Evolutionary conservation across 176 grass and related monocot species (phyloP), one percentile per base, ranked within the genome.

Genomic region (Musa beccarii): DNA sequence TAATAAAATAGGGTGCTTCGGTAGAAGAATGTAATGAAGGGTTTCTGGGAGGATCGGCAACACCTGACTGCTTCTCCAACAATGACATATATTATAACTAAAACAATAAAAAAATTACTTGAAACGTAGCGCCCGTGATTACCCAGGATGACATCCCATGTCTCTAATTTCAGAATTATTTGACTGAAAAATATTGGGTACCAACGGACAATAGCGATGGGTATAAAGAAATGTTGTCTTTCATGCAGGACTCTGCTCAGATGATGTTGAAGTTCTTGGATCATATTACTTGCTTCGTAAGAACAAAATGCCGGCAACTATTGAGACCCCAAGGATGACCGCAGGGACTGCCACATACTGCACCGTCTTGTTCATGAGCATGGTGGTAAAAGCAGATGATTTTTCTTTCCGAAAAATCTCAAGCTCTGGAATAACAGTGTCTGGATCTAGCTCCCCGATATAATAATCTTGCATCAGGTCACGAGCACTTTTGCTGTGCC

Each of bases 381-480:
- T 82, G 78, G 68, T 85, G 68, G 50, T 76, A 11, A 86, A 75
- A 68, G 71, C 74, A 21, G 13, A 72, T 23, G 85, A 79, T 83
- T 83, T 63, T 15, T 89, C 83, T 79, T 87, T 89, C 81, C 66
- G 81, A 72, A 86, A 83, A 81, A 94, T 79, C 62, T 89, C 81
- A 76, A 91, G 89, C 85, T 94, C 88, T 49, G 86, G 88, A 52
- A 92, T 84, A 59, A 72, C 66, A 51, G 82, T 52, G 34, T 88
- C 74, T 10, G 76, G 69, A 21, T 94, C 86, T 56, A 99, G 72
- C 64, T 99, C 90, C 11, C 88, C 95, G 74, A 89, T 77, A 26
- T 79, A 94, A 81, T 87, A 99, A 59, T 87, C 88, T 82, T 99
- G 53, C 95, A 94, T 94, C 53, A 78, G 76, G 25, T 89, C 80